These are phyloP conservation scores for Candida chilensis DNA, from an alignment of 805 yeast genomes.

Conservation along the genomic window DNA sequence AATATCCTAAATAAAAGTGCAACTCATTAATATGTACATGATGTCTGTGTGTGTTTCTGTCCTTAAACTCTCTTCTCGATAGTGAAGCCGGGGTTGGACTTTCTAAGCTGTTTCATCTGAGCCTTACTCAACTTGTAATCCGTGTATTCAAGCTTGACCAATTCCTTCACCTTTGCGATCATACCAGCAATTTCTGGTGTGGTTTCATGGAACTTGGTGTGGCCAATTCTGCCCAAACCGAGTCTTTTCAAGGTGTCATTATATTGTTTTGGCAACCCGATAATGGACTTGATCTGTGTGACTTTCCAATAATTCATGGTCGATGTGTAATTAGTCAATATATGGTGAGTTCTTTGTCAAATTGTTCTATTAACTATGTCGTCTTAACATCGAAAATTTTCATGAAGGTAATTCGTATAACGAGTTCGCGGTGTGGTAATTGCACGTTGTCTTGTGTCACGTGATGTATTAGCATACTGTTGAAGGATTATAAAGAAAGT, in stretches of 20 bases:
- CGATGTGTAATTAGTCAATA: too few species aligned
- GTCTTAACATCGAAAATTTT: too few species aligned
- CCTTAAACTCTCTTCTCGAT: conserved; percentile 21
- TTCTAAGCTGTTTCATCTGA: conserved; percentile 47
- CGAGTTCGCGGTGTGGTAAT: too few species aligned
- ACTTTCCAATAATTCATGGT: conserved; percentile 32
- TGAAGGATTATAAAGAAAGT: too few species aligned
- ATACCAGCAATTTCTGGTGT: conserved; percentile 80
- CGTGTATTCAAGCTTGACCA: conserved; percentile 73
- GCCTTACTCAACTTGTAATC: conserved; percentile 39
- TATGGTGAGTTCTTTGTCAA: too few species aligned
- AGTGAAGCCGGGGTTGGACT: conserved; percentile 55
- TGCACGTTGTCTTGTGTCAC: too few species aligned
- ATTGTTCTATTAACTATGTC: too few species aligned
- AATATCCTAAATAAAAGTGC: too few species aligned
- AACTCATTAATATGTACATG: too few species aligned
- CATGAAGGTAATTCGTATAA: too few species aligned
- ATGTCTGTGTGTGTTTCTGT: not conserved
- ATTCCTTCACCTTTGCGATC: conserved; percentile 74
- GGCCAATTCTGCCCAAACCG: conserved; percentile 71
- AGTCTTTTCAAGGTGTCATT: conserved; percentile 59
- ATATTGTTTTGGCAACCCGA: conserved; percentile 69
- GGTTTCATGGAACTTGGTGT: conserved; percentile 62
- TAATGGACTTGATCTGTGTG: conserved; percentile 72
- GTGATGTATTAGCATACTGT: too few species aligned